These are phyloP conservation scores for Cordyceps tenuipes DNA, from an alignment of 2,329 filamentous ascomycete species.

Conservation along the genomic window DNA sequence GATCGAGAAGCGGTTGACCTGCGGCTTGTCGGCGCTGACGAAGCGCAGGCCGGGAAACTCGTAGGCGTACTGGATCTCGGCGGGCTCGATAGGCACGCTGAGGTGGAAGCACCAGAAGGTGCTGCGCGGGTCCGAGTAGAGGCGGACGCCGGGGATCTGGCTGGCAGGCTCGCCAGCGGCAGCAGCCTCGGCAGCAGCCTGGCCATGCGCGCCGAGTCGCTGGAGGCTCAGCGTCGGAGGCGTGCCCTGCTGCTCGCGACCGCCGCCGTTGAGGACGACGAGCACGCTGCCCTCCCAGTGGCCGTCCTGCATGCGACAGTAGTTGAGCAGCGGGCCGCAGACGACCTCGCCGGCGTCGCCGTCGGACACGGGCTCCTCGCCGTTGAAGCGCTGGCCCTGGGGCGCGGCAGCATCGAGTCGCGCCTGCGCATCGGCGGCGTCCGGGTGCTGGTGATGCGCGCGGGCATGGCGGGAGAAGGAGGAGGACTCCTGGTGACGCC, in stretches of 20 bases:
- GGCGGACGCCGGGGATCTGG: slow-evolving; percentile 42
- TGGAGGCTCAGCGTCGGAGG: slow-evolving; percentile 52
- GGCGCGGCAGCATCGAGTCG: slow-evolving; percentile 18
- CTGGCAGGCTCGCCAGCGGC: background rate
- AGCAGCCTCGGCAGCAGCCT: slow-evolving; percentile 18
- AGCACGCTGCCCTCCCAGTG: slow-evolving; percentile 81
- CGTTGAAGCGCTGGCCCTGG: slow-evolving; percentile 4
- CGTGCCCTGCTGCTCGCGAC: slow-evolving; percentile 41
- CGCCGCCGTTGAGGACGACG: slow-evolving; percentile 69
- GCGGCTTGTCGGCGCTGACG: slow-evolving; percentile 45
- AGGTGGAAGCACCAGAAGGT: slow-evolving; percentile 95
- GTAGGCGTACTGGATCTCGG: slow-evolving; percentile 74
- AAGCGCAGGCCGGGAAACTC: slow-evolving; percentile 58
- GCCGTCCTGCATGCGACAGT: slow-evolving; percentile 62
- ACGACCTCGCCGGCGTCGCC: slow-evolving; percentile 52
- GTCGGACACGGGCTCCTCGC: slow-evolving; percentile 14
- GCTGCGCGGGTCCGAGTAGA: slow-evolving; percentile 58
- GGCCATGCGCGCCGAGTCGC: slow-evolving; percentile 26
- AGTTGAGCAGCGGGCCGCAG: slow-evolving; percentile 70
- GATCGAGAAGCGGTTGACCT: slow-evolving; percentile 69
- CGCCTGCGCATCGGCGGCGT: slow-evolving; percentile 35
- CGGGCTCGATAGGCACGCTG: slow-evolving; percentile 61
- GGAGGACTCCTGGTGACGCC: slow-evolving; percentile 57
- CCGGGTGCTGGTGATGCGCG: slow-evolving; percentile 38
- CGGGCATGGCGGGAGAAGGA: slow-evolving; percentile 43